Base-by-base conservation (phyloP, 306 rosid species). In the Sindora glabra region DNA sequence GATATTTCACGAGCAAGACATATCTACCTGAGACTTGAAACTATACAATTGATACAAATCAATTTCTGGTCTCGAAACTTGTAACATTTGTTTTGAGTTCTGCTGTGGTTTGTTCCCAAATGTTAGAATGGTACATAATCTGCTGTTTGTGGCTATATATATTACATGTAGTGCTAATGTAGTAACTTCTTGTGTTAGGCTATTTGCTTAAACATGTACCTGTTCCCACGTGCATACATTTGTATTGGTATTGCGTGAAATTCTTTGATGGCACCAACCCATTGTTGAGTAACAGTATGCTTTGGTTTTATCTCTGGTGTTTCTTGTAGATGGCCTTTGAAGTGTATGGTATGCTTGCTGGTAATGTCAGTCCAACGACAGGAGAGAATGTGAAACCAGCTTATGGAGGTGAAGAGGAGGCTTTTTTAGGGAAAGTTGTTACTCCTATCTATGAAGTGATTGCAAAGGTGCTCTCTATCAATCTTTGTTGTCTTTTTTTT, bases 381-480 rank as follows among this genome's bases (percentile, higher is more conserved):
- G 98, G 98, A 36, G 98, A 92, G 76, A 92, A 89, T 69, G 80
- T 92, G 57, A 88, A 92, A 71, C 98, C 98, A 52, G 98, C 98
- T 27, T 92, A 92, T 80, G 98, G 98, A 54, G 96, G 98, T 60
- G 96, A 86, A 76, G 89, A 83, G 51, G 98, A 92, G 77, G 94
- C 95, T 56, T 92, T 85, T 79, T 70, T 92, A 53, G 72, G 64
- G 32, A 88, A 86, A 85, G 95, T 92, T 66, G 96, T 92, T 44
- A 92, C 96, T 62, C 98, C 98, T 23, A 92, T 92, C 60, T 92
- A 92, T 74, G 26, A 72, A 57, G 98, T 92, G 79, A 88, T 92
- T 68, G 98, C 95, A 33, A 75, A 86, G 96, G 98, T 92, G 45
- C 57, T 52, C 54, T 42, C 62, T 42, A 17, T 32, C 12, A n/a